These are phyloP conservation scores for Huntiella savannae DNA, from an alignment of 2,329 filamentous ascomycete species.

Conservation along the genomic window DNA sequence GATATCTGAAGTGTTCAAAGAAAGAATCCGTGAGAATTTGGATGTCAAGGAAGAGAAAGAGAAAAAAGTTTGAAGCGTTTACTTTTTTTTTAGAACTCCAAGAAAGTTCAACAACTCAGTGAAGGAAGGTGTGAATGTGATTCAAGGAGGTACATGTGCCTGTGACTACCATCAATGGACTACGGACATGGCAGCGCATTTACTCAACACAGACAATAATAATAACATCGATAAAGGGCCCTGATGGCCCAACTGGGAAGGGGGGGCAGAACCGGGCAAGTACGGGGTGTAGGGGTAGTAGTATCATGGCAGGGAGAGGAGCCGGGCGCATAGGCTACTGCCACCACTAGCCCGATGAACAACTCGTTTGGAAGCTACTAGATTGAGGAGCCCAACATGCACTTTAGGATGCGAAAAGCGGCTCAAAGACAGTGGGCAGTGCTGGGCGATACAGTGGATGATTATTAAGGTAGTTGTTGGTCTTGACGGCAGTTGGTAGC, in stretches of 20 bases:
- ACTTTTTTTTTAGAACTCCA: slow-evolving; percentile 3
- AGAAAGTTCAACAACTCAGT: neutral
- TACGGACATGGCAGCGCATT: neutral
- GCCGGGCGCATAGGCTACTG: slow-evolving; percentile 1
- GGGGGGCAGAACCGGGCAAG: slow-evolving; percentile 3
- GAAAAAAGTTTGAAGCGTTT: slow-evolving; percentile 1
- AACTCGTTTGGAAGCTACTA: neutral
- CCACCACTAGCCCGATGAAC: slow-evolving; percentile 6
- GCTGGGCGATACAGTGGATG: too few relatives aligned
- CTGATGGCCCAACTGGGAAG: slow-evolving; percentile 5
- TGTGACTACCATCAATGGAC: neutral
- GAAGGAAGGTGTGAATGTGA: neutral
- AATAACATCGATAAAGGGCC: neutral
- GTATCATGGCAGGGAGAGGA: neutral
- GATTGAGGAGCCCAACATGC: neutral
- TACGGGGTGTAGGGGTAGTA: neutral
- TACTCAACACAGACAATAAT: slow-evolving; percentile 5
- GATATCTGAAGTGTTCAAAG: neutral
- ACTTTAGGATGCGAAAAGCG: neutral
- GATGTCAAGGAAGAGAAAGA: neutral
- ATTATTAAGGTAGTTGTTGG: too few relatives aligned
- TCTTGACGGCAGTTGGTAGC: too few relatives aligned
- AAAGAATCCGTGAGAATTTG: neutral
- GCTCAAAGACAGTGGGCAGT: too few relatives aligned
- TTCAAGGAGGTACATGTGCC: slow-evolving; percentile 3